These are phyloP conservation scores for Metarhizium guizhouense DNA, from an alignment of 2,329 filamentous ascomycete species.

Conservation along the genomic window DNA sequence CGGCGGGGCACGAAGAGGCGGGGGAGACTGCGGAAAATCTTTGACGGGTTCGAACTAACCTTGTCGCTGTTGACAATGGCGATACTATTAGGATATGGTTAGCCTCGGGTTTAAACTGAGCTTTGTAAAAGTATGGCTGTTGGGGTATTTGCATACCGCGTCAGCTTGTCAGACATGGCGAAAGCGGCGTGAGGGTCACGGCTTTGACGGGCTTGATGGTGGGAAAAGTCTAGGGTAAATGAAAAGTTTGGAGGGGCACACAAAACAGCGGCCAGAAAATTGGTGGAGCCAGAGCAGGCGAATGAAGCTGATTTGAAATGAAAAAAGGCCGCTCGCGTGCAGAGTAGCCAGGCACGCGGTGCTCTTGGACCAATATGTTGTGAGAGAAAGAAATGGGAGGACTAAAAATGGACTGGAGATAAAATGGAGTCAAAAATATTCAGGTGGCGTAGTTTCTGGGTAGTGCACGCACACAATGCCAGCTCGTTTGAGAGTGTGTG, in stretches of 20 bases:
- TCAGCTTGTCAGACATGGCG: constrained; percentile 87
- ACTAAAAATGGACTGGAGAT: constrained; percentile 1
- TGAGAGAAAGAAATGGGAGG: background rate
- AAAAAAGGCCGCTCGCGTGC: constrained; percentile 4
- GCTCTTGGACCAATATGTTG: constrained; percentile 1
- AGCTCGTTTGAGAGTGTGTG: constrained; percentile 14
- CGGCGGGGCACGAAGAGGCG: constrained; percentile 15
- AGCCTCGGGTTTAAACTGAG: constrained; percentile 11
- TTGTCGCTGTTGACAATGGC: constrained; percentile 99
- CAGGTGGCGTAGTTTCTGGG: background rate
- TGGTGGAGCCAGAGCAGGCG: background rate
- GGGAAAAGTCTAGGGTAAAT: constrained; percentile 4
- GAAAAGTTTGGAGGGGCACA: background rate
- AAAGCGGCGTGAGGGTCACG: constrained; percentile 12
- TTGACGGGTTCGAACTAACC: constrained; percentile 39
- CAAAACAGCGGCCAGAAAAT: background rate
- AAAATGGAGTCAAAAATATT: constrained; percentile 1
- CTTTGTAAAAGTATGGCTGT: background rate
- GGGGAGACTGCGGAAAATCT: constrained; percentile 6
- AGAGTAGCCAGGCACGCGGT: constrained; percentile 10
- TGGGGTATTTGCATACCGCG: constrained; percentile 58
- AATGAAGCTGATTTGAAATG: background rate
- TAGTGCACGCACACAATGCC: constrained; percentile 8
- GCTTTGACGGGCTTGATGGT: background rate
- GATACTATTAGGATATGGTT: constrained; percentile 54